These are phyloP conservation scores for Aspergillus thermomutatus DNA, from an alignment of 2,329 filamentous ascomycete genomes.

Conservation along the genomic window DNA sequence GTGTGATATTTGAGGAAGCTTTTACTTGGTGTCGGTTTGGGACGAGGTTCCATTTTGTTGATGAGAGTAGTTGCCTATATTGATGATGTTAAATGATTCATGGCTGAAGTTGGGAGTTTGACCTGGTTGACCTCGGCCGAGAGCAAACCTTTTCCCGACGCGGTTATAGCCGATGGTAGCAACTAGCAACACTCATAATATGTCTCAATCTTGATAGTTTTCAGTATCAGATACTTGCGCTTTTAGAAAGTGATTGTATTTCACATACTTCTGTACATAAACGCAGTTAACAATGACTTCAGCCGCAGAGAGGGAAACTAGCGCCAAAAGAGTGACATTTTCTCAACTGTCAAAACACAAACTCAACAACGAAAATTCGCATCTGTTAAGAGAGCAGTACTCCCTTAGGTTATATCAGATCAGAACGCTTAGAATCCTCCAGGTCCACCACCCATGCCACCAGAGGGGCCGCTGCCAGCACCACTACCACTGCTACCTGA, in stretches of 20 bases:
- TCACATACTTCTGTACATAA: background rate
- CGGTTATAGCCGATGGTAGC: background rate
- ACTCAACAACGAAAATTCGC: background rate
- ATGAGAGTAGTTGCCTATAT: background rate
- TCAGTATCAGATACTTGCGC: background rate
- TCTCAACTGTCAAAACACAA: background rate
- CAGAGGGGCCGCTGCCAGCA: background rate
- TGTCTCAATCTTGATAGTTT: background rate
- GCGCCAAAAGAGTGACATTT: background rate
- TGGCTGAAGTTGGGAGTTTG: background rate
- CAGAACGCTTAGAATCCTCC: background rate
- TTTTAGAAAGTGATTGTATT: background rate
- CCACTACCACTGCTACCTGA: background rate
- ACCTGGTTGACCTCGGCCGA: conserved; percentile 4
- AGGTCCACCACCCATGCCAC: background rate
- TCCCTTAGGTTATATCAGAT: background rate
- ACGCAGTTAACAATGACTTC: background rate
- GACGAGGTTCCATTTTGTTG: background rate
- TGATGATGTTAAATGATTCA: background rate
- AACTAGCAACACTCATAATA: background rate
- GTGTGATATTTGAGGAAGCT: conserved; percentile 15
- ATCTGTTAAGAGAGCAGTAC: background rate
- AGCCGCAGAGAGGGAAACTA: background rate
- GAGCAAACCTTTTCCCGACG: background rate
- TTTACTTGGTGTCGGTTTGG: background rate